Evolutionary conservation across 371 early-diverging fungal species (phyloP).

Genomic region (Mycotypha africana): DNA sequence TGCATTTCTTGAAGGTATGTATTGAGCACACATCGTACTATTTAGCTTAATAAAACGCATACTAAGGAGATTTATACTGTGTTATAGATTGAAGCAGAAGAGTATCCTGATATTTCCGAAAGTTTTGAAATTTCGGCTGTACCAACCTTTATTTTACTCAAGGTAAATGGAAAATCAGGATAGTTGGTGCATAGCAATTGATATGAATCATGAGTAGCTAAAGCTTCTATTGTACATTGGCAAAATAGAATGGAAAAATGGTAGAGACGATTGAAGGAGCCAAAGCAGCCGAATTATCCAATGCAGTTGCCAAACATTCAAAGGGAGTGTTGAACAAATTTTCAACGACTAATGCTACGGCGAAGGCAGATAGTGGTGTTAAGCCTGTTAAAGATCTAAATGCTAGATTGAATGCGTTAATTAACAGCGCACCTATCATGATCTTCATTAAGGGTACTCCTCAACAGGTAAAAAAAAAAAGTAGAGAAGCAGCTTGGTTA

Average conservation of each 20-base stretch:
- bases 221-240: too few species aligned
- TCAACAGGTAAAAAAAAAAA: conserved; percentile 29
- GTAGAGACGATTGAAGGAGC: conserved; percentile 85
- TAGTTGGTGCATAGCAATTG: not conserved
- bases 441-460: conserved; percentile 95
- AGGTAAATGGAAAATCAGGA: conserved; percentile 39
- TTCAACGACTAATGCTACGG: conserved; percentile 6
- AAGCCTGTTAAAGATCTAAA: conserved; percentile 54
- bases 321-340: conserved; percentile 45
- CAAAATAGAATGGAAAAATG: conserved; percentile 55
- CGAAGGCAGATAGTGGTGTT: conserved; percentile 22
- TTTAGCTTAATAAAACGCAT: not conserved
- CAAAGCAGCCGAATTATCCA: conserved; percentile 76
- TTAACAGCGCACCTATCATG: conserved; percentile 74
- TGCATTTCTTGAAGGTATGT: conserved; percentile 74
- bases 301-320: conserved; percentile 66
- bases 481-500: not conserved
- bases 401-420: conserved; percentile 61
- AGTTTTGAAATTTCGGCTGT: conserved; percentile 86
- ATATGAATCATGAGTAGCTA: too few species aligned
- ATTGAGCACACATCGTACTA: too few species aligned
- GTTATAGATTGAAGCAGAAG: conserved; percentile 90
- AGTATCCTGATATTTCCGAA: conserved; percentile 84
- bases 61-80: too few species aligned
- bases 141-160: conserved; percentile 82